Base-by-base conservation (phyloP, 78 protist genomes). In the Polysphondylium violaceum region DNA sequence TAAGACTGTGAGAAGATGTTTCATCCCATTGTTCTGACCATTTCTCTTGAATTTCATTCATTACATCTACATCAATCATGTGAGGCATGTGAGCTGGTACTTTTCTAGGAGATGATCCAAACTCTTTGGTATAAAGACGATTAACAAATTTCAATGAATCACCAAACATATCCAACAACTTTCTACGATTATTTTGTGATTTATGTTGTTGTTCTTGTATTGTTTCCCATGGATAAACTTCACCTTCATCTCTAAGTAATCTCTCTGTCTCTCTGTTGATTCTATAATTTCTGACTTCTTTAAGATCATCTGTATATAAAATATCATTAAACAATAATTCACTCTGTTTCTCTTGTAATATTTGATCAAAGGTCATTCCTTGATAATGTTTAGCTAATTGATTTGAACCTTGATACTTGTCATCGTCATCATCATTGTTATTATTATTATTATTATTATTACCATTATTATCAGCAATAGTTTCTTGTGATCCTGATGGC, bases 1-100 rank as follows among this genome's bases (percentile, higher is more conserved):
- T 64, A 9, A 98, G 76, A 65, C 76, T 12, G 50, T 96, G 93
- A n/a, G 96, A 81, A 8, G 97, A 93, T 55, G 99, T 98, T 23
- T 1, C 44, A 2, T 92, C 95, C 76, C 96, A 97, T 56, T 96
- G 94, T 1, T 2, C 77, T 17, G 97, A 87, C 89, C 96, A 98
- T 43, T 31, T 69, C 0, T 4, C 43, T 75, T 97, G 98, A 36
- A 98, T 77, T 27, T 88, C 96, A 19, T 55, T n/a, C 90, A 98
- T 87, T 7, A 98, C 51, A 38, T 87, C 75, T 3, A 51, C 29
- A 60, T 98, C 96, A 27, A 98, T 96, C 83, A 97, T 69, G 41
- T 97, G 98, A 36, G 99, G 98, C 98, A 97, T 98, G 83, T 98
- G 99, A 9, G 99, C 98, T 0, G 97, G 97, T 38, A 98, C 99